A percentile compares a stretch with the other conserved stretches of the same genome.
Evolutionary conservation across 1,284 basidiomycete genomes (phyloP).

Genomic region (Afroboletus lepidellus): DNA sequence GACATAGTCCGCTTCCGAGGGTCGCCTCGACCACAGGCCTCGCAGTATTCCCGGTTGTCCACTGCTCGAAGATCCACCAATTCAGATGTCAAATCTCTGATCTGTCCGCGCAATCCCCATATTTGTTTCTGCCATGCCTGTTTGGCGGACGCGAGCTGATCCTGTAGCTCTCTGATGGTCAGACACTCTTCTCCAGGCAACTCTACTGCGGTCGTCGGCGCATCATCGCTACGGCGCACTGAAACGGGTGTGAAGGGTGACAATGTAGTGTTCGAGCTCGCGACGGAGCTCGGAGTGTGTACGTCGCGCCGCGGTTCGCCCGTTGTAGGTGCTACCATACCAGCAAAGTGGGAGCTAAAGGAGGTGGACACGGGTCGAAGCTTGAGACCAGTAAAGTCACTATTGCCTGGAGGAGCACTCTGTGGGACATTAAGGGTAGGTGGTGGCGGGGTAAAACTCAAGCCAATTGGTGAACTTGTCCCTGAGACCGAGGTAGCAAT

Average conservation of each 20-base stretch:
- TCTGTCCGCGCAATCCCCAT: slow-evolving; percentile 72
- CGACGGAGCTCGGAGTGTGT: slow-evolving; percentile 47
- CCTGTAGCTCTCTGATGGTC: slow-evolving; percentile 55
- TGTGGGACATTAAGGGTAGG: slow-evolving; percentile 35
- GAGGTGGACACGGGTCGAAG: slow-evolving; percentile 74
- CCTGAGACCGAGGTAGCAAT: slow-evolving; percentile 18
- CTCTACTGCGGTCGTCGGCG: slow-evolving; percentile 28
- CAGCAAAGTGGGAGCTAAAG: slow-evolving; percentile 69
- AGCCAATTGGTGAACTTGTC: slow-evolving; percentile 5
- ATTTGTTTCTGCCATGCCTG: slow-evolving; percentile 68
- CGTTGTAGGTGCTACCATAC: slow-evolving; percentile 48
- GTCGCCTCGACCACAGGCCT: slow-evolving; percentile 57
- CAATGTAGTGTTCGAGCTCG: slow-evolving; percentile 42
- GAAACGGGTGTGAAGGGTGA: slow-evolving; percentile 56
- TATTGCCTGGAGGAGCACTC: slow-evolving; percentile 63
- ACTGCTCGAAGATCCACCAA: slow-evolving; percentile 52
- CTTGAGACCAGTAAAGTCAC: slow-evolving; percentile 63
- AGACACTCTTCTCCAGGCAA: slow-evolving; percentile 44
- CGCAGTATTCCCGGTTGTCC: slow-evolving; percentile 48
- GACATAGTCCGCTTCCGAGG: slow-evolving; percentile 14
- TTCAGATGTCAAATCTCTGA: slow-evolving; percentile 67
- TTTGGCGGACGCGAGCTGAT: slow-evolving; percentile 58
- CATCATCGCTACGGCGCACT: slow-evolving; percentile 35
- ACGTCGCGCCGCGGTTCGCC: slow-evolving; percentile 43
- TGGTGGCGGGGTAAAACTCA: slow-evolving; percentile 8